A percentile compares a stretch with the other conserved stretches of the same genome.
Evolutionary conservation across 257 asterid genomes (phyloP).

Genomic region (Fraxinus anomala): DNA sequence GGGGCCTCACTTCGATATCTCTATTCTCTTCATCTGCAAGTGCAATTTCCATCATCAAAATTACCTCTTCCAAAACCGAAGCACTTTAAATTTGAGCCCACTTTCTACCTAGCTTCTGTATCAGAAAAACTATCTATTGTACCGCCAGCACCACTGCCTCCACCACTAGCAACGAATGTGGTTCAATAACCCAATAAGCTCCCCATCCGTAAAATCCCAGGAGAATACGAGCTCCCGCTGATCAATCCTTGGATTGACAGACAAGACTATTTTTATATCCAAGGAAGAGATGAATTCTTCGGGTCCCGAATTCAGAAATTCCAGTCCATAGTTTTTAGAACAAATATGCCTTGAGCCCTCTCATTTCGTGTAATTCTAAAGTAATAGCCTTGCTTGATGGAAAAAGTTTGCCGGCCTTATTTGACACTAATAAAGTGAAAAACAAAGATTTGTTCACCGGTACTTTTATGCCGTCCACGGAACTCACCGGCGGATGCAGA

Average conservation of each 20-base stretch:
- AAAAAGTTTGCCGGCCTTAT: constrained; percentile 69
- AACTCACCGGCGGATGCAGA: constrained; percentile 80
- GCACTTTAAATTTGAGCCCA: neutral
- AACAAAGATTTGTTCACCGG: constrained; percentile 83
- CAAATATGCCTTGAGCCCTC: constrained; percentile 90
- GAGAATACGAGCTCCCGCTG: constrained; percentile 66
- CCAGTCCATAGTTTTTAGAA: constrained; percentile 69
- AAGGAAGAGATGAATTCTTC: constrained; percentile 74
- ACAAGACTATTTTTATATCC: constrained; percentile 77
- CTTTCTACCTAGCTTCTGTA: constrained; percentile 33
- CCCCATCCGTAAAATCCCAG: constrained; percentile 64
- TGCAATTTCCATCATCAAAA: constrained; percentile 25
- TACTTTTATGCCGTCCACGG: constrained; percentile 70
- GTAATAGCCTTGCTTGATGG: constrained; percentile 84
- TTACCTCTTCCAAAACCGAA: neutral
- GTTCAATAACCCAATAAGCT: constrained; percentile 24
- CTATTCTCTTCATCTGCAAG: constrained; percentile 33
- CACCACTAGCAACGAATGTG: neutral
- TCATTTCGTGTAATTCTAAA: constrained; percentile 61
- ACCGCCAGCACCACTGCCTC: neutral
- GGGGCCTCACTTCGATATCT: constrained; percentile 45
- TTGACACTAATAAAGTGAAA: constrained; percentile 69
- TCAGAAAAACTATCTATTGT: constrained; percentile 38
- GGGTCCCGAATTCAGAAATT: constrained; percentile 59
- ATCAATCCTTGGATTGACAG: constrained; percentile 73